These are phyloP conservation scores for Paraphaeosphaeria minitans DNA, from an alignment of 2,329 filamentous ascomycete genomes.

Conservation along the genomic window DNA sequence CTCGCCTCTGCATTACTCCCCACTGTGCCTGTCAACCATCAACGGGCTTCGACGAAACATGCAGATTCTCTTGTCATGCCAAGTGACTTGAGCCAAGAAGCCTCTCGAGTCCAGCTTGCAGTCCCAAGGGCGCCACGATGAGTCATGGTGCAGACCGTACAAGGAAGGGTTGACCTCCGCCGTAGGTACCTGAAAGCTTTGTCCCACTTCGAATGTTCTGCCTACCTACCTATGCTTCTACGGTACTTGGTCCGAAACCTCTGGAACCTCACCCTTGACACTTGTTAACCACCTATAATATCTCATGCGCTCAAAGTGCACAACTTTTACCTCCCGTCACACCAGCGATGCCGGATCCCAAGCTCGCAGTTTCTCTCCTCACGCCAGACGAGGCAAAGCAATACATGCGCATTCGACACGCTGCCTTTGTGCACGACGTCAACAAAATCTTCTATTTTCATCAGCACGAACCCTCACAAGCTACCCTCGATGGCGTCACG, in stretches of 20 bases:
- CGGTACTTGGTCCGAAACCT: not conserved
- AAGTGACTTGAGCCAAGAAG: not conserved
- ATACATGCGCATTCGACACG: conserved; percentile 40
- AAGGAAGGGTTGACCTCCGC: not conserved
- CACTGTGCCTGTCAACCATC: not conserved
- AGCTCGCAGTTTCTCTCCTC: conserved; percentile 35
- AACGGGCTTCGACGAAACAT: not conserved
- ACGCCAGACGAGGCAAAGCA: conserved; percentile 32
- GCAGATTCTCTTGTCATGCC: not conserved
- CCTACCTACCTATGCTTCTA: no score
- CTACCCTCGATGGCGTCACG: conserved; percentile 30
- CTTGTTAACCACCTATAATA: not conserved
- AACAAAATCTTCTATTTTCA: conserved; percentile 43
- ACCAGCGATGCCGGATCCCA: conserved; percentile 25
- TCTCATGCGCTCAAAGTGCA: not conserved
- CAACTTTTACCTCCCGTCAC: not conserved
- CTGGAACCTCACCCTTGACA: not conserved
- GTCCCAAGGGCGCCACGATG: not conserved
- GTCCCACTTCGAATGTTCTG: not conserved
- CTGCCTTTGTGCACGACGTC: conserved; percentile 36
- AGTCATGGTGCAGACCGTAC: not conserved
- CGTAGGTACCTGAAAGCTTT: not conserved
- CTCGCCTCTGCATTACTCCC: not conserved
- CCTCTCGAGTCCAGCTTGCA: not conserved
- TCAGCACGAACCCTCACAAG: conserved; percentile 28